phyloP scores from a whole-genome alignment of 495 filamentous ascomycete genomes.

The Hypoxylon lenormandii region DNA sequence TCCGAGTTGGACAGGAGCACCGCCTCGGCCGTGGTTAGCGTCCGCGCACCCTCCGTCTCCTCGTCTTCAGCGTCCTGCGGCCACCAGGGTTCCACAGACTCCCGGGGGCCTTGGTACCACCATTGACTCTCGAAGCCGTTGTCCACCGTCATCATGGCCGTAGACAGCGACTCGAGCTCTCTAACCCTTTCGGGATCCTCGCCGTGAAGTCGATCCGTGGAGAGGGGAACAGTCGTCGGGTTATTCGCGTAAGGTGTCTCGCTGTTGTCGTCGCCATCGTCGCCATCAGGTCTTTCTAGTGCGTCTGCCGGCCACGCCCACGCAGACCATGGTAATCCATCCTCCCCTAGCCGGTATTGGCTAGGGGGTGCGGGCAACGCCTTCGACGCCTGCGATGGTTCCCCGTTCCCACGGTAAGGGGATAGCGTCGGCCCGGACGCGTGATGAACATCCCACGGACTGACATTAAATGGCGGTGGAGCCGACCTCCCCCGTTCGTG shows the following conservation, averaged over 20 bases:
- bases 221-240: constrained; percentile 38
- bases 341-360: constrained; percentile 60
- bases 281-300: background rate
- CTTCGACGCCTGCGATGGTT: constrained; percentile 49
- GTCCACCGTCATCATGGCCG: constrained; percentile 69
- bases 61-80: constrained; percentile 27
- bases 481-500: constrained; percentile 60
- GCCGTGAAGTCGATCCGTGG: constrained; percentile 23
- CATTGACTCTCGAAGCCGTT: constrained; percentile 66
- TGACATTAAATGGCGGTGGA: constrained; percentile 59
- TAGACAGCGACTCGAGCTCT: constrained; percentile 63
- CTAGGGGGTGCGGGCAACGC: constrained; percentile 56
- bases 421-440: constrained; percentile 41
- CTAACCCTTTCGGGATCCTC: constrained; percentile 47
- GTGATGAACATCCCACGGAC: constrained; percentile 55
- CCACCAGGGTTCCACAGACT: constrained; percentile 38
- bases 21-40: constrained; percentile 35
- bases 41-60: constrained; percentile 23
- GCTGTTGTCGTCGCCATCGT: constrained; percentile 12
- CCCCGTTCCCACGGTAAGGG: constrained; percentile 19
- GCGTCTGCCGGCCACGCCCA: constrained; percentile 51
- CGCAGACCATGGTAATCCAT: constrained; percentile 59
- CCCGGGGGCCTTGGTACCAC: constrained; percentile 60
- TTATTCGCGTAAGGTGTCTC: constrained; percentile 24
- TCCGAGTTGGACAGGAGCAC: constrained; percentile 36